Percentiles rank a stretch among this genome's conserved stretches.
Evolutionary conservation across 768 basidiomycete genomes (phyloP).

Genomic region (Lyophyllum decastes): DNA sequence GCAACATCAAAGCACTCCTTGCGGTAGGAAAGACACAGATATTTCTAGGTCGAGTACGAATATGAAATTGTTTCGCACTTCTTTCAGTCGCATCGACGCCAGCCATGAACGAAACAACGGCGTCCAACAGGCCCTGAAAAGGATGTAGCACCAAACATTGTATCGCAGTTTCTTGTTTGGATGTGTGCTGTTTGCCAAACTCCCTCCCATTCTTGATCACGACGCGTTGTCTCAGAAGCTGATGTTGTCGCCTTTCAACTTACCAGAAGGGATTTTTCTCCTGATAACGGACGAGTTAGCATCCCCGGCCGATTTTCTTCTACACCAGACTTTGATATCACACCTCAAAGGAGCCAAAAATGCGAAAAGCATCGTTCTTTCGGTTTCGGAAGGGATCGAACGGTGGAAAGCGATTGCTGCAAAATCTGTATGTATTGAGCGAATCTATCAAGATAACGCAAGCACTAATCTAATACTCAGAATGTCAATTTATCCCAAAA

Average conservation of each 20-base stretch:
- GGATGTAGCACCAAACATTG: too few species aligned
- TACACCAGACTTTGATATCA: conserved; percentile 53
- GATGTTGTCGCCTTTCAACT: conserved; percentile 56
- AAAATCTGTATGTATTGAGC: conserved; percentile 54
- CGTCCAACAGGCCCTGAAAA: too few species aligned
- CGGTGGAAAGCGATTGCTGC: conserved; percentile 66
- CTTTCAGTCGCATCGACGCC: too few species aligned
- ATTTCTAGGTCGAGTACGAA: too few species aligned
- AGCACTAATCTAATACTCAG: conserved; percentile 19
- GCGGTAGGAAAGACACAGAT: too few species aligned
- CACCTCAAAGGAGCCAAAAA: conserved; percentile 49
- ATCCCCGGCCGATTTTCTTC: conserved; percentile 73
- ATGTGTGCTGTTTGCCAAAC: neutral
- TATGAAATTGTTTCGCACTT: too few species aligned
- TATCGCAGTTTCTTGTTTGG: neutral
- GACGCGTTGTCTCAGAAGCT: neutral
- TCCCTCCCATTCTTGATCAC: neutral
- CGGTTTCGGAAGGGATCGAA: conserved; percentile 54
- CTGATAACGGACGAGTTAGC: conserved; percentile 72
- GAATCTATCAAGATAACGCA: neutral
- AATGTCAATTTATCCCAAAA: conserved; percentile 41
- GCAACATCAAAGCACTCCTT: too few species aligned
- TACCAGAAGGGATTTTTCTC: conserved; percentile 53
- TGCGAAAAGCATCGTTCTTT: conserved; percentile 49
- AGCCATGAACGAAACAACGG: too few species aligned